Base-by-base conservation (phyloP, 108 stramenopile species). In the Epipyxis sp. region DNA sequence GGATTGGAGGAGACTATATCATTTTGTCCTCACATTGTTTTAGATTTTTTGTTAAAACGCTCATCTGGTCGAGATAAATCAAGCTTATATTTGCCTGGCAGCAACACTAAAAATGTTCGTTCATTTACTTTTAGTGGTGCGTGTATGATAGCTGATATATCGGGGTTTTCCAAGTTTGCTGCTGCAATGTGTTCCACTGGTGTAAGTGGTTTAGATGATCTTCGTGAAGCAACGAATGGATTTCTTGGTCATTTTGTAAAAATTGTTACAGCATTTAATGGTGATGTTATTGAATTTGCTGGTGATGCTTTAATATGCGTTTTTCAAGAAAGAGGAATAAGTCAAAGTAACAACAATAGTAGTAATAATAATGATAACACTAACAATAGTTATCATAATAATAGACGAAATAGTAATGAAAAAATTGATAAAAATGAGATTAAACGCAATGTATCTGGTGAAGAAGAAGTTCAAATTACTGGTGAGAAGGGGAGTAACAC, bases 221-320 rank as follows among this genome's bases (percentile, higher is more conserved):
- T 65, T 25, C 61, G 61, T 35, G 3, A 3, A 3, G 35, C 25
- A 29, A 65, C 61, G 34, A 65, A 37, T 65, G 61, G 61, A 32
- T 6, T 65, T 16, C 34, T 65, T 10, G 61, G 61, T 13, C 61
- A 37, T 35, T 37, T 65, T 10, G 61, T 65, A 32, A 3, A 65
- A 37, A 37, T 25, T 3, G 61, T 65, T 29, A 32, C 20, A 6
- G 25, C 20, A 3, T 65, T 35, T 65, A 32, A 25, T 32, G 61
- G 61, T 35, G 61, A 65, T 37, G 61, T 65, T 3, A 65, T 65
- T 37, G 61, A 16, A 37, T 65, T 65, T 65, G 61, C 61, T 29
- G 61, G 61, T 13, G 61, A 65, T 65, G 61, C 61, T 65, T 25
- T 65, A 6, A 65, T 65, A 32, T 65, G 61, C 34, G 61, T 65